Evolutionary conservation across 345 rosid genomes (phyloP).

Genomic region (Sapria himalayana): DNA sequence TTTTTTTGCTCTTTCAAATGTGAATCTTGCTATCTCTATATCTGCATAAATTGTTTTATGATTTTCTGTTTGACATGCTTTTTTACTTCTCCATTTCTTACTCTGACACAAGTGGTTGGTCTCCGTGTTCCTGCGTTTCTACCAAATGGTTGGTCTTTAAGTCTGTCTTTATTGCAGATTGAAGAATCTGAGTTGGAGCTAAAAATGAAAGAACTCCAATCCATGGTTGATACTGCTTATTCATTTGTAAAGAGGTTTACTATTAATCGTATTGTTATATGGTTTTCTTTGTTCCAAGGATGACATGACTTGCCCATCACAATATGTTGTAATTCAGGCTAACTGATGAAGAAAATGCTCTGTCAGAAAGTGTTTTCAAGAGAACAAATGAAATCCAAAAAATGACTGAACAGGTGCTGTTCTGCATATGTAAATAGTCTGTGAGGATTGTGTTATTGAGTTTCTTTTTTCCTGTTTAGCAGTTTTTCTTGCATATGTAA

Average conservation of each 20-base stretch:
- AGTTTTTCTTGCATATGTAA: constrained; percentile 1
- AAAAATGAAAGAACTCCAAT: constrained; percentile 32
- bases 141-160: no score
- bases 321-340: constrained; percentile 22
- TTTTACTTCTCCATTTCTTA: no score
- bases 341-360: constrained; percentile 39
- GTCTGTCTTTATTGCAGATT: constrained; percentile 27
- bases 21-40: no score
- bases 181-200: constrained; percentile 71
- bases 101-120: no score
- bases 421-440: neutral
- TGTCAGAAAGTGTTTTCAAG: constrained; percentile 21
- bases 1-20: no score
- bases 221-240: constrained; percentile 31
- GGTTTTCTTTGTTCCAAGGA: constrained; percentile 3
- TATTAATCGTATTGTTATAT: constrained; percentile 6
- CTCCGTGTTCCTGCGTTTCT: no score
- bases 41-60: no score
- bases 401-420: constrained; percentile 42
- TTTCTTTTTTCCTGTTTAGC: neutral
- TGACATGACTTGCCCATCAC: constrained; percentile 4
- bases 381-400: constrained; percentile 23
- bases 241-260: constrained; percentile 31
- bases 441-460: neutral
- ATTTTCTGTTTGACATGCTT: no score